Evolutionary conservation across 805 yeast genomes (phyloP).

Genomic region (Starmerella floris): DNA sequence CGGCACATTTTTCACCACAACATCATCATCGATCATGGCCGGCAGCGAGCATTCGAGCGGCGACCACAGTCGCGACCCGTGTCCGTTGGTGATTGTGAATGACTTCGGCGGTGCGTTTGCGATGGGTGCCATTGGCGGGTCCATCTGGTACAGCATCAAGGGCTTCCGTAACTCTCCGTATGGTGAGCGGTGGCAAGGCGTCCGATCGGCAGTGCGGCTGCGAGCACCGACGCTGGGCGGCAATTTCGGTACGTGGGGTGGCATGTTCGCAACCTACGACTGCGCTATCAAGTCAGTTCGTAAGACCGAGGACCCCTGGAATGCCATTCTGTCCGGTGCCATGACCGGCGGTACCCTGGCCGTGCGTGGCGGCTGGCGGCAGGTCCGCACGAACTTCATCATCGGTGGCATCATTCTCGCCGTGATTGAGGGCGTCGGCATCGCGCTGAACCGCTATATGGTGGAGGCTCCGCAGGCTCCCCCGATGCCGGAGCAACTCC

Average conservation of each 20-base stretch:
- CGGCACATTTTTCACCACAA: too few species aligned
- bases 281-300: constrained; percentile 91
- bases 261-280: constrained; percentile 87
- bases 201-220: constrained; percentile 78
- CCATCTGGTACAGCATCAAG: constrained; percentile 97
- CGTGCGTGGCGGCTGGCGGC: constrained; percentile 97
- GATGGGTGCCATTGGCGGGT: constrained; percentile 98
- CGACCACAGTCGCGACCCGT: constrained; percentile 97
- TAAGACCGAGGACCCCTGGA: constrained; percentile 97
- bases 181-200: constrained; percentile 88
- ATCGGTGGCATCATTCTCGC: constrained; percentile 96
- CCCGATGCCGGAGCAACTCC: constrained; percentile 23
- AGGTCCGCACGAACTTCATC: constrained; percentile 89
- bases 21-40: too few species aligned
- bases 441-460: constrained; percentile 82
- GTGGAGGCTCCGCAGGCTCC: constrained; percentile 49
- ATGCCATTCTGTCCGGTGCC: constrained; percentile 94
- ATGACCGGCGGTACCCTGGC: constrained; percentile 97
- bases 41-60: constrained; percentile 31
- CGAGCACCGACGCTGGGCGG: constrained; percentile 99
- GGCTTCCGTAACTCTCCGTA: constrained; percentile 95
- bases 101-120: constrained; percentile 99
- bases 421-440: constrained; percentile 95
- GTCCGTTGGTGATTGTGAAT: constrained; percentile 88
- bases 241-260: constrained; percentile 99